phyloP scores from a whole-genome alignment of 805 yeast genomes.

The Candida vaughaniae region DNA sequence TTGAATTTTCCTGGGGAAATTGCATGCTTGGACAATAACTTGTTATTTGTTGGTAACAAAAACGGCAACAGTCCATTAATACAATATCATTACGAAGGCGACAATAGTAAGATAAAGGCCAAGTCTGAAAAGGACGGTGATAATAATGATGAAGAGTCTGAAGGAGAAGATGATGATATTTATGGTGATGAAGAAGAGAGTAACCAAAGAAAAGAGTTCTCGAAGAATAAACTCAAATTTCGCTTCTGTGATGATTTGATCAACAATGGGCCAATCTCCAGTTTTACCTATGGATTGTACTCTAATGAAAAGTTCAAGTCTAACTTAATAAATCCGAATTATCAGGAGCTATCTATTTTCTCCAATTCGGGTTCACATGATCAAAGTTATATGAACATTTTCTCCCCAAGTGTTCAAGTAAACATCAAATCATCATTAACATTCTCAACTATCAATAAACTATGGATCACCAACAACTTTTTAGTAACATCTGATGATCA shows the following conservation, averaged over 20 bases:
- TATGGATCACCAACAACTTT: constrained; percentile 72
- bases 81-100: constrained; percentile 32
- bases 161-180: constrained; percentile 50
- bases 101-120: constrained; percentile 6
- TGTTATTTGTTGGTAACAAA: constrained; percentile 58
- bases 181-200: constrained; percentile 38
- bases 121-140: constrained; percentile 39
- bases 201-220: constrained; percentile 15
- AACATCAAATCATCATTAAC: constrained; percentile 62
- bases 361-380: constrained; percentile 65
- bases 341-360: constrained; percentile 63
- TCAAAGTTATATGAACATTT: constrained; percentile 55
- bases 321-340: constrained; percentile 69
- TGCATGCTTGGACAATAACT: constrained; percentile 39
- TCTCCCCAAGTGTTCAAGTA: constrained; percentile 71
- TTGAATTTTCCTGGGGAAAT: constrained; percentile 41
- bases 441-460: constrained; percentile 67
- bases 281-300: constrained; percentile 62
- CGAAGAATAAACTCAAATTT: constrained; percentile 11
- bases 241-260: constrained; percentile 53
- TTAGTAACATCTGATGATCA: constrained; percentile 70
- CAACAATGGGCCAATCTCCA: constrained; percentile 73
- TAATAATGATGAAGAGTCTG: constrained; percentile 44
- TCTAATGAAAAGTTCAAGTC: constrained; percentile 54
- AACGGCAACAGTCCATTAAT: constrained; percentile 60